A percentile compares a stretch with the other conserved stretches of the same genome.
phyloP scores from a whole-genome alignment of 2,329 filamentous ascomycete species.

The Achaetomium macrosporum region DNA sequence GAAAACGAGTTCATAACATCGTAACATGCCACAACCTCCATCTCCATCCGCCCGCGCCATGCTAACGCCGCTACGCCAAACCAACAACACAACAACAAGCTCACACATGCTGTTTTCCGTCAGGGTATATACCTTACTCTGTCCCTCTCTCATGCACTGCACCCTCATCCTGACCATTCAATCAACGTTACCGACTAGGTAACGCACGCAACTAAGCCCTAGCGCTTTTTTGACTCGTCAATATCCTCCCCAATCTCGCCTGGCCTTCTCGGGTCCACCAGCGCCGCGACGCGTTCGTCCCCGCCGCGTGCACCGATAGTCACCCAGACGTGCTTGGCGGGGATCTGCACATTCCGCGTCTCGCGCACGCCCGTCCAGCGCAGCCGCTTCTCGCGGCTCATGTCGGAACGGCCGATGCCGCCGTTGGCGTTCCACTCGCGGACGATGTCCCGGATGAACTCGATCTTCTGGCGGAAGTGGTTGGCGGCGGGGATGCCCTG shows the following conservation, averaged over 20 bases:
- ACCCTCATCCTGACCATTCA: background rate
- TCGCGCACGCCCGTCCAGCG: constrained; percentile 56
- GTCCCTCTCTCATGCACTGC: background rate
- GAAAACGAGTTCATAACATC: constrained; percentile 5
- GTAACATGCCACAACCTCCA: constrained; percentile 1
- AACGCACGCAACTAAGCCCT: background rate
- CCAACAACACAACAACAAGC: background rate
- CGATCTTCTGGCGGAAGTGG: constrained; percentile 66
- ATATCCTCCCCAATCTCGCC: constrained; percentile 50
- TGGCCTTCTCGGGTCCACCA: constrained; percentile 50
- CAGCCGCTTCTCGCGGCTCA: constrained; percentile 48
- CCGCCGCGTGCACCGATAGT: constrained; percentile 59
- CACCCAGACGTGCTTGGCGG: constrained; percentile 62
- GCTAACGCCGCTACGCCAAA: constrained; percentile 2
- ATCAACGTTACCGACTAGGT: background rate
- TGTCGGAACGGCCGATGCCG: constrained; percentile 62
- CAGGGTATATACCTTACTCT: background rate
- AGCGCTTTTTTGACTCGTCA: constrained; percentile 33
- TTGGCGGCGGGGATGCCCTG: constrained; percentile 65
- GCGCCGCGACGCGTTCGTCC: constrained; percentile 49
- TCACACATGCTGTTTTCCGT: too few species aligned
- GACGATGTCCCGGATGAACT: constrained; percentile 63
- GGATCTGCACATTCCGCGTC: constrained; percentile 43
- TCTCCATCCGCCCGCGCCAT: background rate
- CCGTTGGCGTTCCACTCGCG: constrained; percentile 65